Percentiles rank a stretch among this genome's conserved stretches.
phyloP scores from a whole-genome alignment of 2,329 filamentous ascomycete genomes.

The Lasiodiplodia gonubiensis region DNA sequence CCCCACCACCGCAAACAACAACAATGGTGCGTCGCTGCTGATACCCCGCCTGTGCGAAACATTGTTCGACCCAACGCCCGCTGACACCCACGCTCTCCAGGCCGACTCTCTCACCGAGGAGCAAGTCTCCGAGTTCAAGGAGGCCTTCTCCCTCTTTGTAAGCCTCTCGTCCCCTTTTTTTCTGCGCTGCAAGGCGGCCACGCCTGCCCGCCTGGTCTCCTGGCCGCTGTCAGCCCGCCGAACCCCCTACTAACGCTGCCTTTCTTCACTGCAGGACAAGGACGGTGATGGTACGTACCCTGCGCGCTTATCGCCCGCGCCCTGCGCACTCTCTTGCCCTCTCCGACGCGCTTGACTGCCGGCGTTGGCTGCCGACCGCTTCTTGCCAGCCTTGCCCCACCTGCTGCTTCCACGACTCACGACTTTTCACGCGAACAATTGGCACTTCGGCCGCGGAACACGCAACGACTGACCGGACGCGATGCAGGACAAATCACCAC shows the following conservation, averaged over 20 bases:
- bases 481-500: conserved; percentile 66
- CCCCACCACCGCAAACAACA: conserved; percentile 5
- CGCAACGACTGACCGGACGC: conserved; percentile 23
- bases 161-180: conserved; percentile 55
- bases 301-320: neutral
- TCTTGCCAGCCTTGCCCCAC: conserved; percentile 26
- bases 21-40: conserved; percentile 46
- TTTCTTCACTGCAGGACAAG: conserved; percentile 55
- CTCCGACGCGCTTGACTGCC: neutral
- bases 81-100: conserved; percentile 54
- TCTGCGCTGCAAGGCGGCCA: conserved; percentile 17
- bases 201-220: conserved; percentile 15
- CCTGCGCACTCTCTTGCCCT: conserved; percentile 5
- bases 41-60: conserved; percentile 39
- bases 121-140: conserved; percentile 99
- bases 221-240: conserved; percentile 30
- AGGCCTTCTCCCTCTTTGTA: conserved; percentile 99
- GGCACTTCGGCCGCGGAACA: conserved; percentile 1
- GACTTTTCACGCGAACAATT: conserved; percentile 22
- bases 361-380: conserved; percentile 12
- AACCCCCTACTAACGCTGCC: conserved; percentile 36
- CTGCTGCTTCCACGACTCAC: conserved; percentile 18
- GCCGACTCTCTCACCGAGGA: conserved; percentile 99
- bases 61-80: conserved; percentile 31
- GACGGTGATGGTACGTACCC: conserved; percentile 60